These are phyloP conservation scores for Yarrowia bubula DNA, from an alignment of 805 yeast genomes.

Conservation along the genomic window DNA sequence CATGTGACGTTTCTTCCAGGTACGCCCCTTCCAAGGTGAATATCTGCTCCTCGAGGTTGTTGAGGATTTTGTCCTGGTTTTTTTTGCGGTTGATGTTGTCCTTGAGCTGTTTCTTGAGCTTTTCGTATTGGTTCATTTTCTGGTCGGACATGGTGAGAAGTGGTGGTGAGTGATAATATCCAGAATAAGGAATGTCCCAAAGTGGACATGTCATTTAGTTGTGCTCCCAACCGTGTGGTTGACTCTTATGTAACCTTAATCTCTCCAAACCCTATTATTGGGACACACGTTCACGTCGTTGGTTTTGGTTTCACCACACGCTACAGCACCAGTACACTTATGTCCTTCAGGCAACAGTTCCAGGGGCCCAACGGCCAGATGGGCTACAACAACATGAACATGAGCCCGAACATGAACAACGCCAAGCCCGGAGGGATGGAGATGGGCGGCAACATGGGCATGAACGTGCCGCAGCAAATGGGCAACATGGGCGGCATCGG, in stretches of 20 bases:
- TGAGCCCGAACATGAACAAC: slow-evolving; percentile 22
- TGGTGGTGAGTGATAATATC: not conserved
- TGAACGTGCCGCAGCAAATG: not conserved
- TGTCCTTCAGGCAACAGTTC: slow-evolving; percentile 25
- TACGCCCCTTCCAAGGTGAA: slow-evolving; percentile 77
- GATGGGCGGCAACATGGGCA: slow-evolving; percentile 18
- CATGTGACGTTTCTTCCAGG: slow-evolving; percentile 65
- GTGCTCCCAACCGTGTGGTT: not conserved
- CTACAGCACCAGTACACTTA: not conserved
- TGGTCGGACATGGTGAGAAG: slow-evolving; percentile 33
- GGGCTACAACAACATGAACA: slow-evolving; percentile 16
- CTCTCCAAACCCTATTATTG: not conserved
- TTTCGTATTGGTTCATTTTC: slow-evolving; percentile 53
- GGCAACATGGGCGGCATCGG: not conserved
- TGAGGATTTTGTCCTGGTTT: slow-evolving; percentile 55
- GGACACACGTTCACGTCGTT: slow-evolving; percentile 17
- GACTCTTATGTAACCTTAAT: too few species aligned
- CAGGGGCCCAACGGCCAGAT: slow-evolving; percentile 21
- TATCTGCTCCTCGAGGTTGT: slow-evolving; percentile 69
- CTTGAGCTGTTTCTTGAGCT: slow-evolving; percentile 62
- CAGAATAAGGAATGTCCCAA: too few species aligned
- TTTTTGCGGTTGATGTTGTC: slow-evolving; percentile 61
- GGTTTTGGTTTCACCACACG: not conserved
- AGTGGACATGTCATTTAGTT: not conserved
- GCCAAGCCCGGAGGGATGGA: slow-evolving; percentile 21